Base-by-base conservation (phyloP, 768 basidiomycete genomes). In the Melanogaster broomeanus region DNA sequence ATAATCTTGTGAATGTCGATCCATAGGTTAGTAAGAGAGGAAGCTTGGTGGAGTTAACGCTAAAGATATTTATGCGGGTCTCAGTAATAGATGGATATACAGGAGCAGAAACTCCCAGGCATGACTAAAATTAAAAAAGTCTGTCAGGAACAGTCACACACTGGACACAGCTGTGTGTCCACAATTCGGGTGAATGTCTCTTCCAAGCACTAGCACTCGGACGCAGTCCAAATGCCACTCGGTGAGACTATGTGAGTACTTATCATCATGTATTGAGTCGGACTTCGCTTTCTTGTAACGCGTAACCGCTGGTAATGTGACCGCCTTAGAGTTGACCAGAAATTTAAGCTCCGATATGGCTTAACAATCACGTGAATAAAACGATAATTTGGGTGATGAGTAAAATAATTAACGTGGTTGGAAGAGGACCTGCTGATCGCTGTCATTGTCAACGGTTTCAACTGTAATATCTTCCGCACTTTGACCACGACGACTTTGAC, bases 141-240 rank as follows among this genome's bases (percentile, higher is more conserved):
- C 12, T 9, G 16, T 35, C 21, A 52, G 46, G 49, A 43, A 50
- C 53, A 5, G 25, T 53, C 47, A 16, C 52, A 48, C 51, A 48
- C 21, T n/a, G 2, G n/a, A n/a, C n/a, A 24, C 24, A 19, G 11
- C 35, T 37, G 35, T 16, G 35, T 37, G 13, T 37, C 15, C 18
- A 16, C n/a, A n/a, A n/a, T n/a, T n/a, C n/a, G n/a, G n/a, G n/a
- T n/a, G n/a, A n/a, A n/a, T n/a, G n/a, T n/a, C n/a, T n/a, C n/a
- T n/a, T n/a, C n/a, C n/a, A n/a, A n/a, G n/a, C n/a, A n/a, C n/a
- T n/a, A n/a, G n/a, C n/a, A n/a, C n/a, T n/a, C n/a, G n/a, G n/a
- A n/a, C n/a, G n/a, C n/a, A n/a, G n/a, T n/a, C n/a, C n/a, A n/a
- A n/a, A n/a, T n/a, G n/a, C n/a, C n/a, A n/a, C n/a, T n/a, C n/a